Percentiles rank a stretch among this genome's conserved stretches.
Evolutionary conservation across 2,329 filamentous ascomycete species (phyloP).

Genomic region (Botrytis pseudocinerea): DNA sequence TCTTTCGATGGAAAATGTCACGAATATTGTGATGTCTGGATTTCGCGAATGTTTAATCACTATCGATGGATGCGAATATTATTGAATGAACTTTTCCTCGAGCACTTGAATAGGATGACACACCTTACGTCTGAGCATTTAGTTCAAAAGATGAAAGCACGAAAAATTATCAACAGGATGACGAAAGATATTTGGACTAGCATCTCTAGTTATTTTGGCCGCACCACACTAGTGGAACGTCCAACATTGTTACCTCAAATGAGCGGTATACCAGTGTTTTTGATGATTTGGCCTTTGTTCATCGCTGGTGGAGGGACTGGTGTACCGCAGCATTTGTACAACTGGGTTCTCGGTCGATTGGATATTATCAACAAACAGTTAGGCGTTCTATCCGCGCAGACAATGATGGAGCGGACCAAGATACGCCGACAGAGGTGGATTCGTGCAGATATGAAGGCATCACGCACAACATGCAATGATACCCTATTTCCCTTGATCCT

Average conservation of each 20-base stretch:
- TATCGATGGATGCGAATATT: slow-evolving; percentile 35
- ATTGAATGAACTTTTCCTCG: slow-evolving; percentile 32
- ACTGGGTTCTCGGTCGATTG: slow-evolving; percentile 30
- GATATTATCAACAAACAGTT: slow-evolving; percentile 31
- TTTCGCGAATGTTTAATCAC: slow-evolving; percentile 33
- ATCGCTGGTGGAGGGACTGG: slow-evolving; percentile 32
- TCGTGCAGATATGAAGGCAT: slow-evolving; percentile 4
- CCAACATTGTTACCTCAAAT: slow-evolving; percentile 24
- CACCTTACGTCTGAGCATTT: slow-evolving; percentile 22
- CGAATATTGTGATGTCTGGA: slow-evolving; percentile 34
- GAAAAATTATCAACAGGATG: slow-evolving; percentile 28
- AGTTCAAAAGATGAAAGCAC: slow-evolving; percentile 26
- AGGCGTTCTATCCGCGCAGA: slow-evolving; percentile 31
- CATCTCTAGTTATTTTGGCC: slow-evolving; percentile 28
- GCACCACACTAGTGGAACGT: slow-evolving; percentile 2
- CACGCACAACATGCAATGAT: slow-evolving; percentile 12
- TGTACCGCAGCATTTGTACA: slow-evolving; percentile 30
- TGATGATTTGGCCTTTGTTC: slow-evolving; percentile 32
- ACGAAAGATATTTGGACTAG: slow-evolving; percentile 34
- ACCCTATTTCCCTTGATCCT: slow-evolving; percentile 2
- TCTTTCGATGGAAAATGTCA: slow-evolving; percentile 29
- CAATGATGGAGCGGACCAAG: slow-evolving; percentile 25
- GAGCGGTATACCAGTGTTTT: slow-evolving; percentile 27
- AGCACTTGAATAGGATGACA: slow-evolving; percentile 25
- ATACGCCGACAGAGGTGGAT: slow-evolving; percentile 25